Conservation (phyloP, 2,329 filamentous ascomycete species). For the Hymenoscyphus occultus region DNA sequence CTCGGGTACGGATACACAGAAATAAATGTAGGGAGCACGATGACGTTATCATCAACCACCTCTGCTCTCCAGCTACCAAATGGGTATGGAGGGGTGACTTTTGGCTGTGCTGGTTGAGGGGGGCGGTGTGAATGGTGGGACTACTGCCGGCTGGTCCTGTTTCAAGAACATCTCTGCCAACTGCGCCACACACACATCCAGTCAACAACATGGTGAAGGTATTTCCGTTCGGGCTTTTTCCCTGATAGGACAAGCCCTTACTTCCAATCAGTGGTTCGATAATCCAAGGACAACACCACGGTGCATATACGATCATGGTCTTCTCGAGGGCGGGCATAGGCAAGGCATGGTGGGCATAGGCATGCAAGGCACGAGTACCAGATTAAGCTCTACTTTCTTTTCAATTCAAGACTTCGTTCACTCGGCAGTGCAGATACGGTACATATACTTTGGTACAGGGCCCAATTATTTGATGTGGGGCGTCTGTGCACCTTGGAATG, state of each 20-base stretch:
- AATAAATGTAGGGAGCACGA: background rate
- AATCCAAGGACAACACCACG: background rate
- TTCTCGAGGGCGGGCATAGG: background rate
- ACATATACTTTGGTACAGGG: no score
- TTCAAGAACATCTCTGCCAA: background rate
- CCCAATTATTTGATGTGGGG: no score
- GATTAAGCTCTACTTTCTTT: background rate
- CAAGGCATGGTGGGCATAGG: no score
- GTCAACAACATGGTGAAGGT: background rate
- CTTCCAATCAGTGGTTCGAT: background rate
- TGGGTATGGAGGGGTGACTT: background rate
- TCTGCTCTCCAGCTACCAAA: background rate
- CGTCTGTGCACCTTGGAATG: no score
- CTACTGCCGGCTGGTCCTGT: background rate
- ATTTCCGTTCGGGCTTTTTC: background rate
- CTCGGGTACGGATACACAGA: background rate
- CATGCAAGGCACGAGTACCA: background rate
- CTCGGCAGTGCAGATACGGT: background rate
- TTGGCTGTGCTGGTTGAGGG: background rate
- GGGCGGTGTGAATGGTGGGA: background rate
- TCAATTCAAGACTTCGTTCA: background rate
- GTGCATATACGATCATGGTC: slow-evolving; percentile 1
- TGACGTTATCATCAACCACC: background rate
- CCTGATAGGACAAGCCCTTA: background rate
- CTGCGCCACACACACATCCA: background rate